Percentiles rank a stretch among this genome's conserved stretches.
Evolutionary conservation across 164 flowering plant genomes (phyloP).

Genomic region (Akebia trifoliata): DNA sequence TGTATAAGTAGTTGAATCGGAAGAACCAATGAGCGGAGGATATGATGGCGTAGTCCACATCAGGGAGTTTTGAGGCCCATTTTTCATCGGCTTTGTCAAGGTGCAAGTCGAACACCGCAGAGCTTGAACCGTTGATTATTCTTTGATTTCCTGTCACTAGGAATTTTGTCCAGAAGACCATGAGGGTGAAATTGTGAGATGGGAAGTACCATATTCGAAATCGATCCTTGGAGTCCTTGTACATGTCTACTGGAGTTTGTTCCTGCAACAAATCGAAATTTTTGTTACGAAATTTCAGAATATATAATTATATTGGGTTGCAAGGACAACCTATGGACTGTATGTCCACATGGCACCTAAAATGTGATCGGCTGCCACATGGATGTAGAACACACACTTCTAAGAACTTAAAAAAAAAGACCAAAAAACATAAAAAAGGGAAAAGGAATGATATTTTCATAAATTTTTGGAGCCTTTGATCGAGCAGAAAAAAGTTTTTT

Average conservation of each 20-base stretch:
- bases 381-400: too few species aligned
- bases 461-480: too few species aligned
- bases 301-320: too few species aligned
- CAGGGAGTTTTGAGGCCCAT: conserved; percentile 24
- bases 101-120: conserved; percentile 24
- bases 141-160: conserved; percentile 24
- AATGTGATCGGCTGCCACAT: too few species aligned
- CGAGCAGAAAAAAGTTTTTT: too few species aligned
- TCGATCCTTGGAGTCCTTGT: conserved; percentile 49
- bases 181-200: conserved; percentile 56
- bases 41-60: conserved; percentile 28
- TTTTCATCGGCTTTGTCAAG: conserved; percentile 26
- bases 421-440: too few species aligned
- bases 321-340: too few species aligned
- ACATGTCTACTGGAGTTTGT: conserved; percentile 26
- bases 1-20: conserved; percentile 20
- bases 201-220: conserved; percentile 62
- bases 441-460: too few species aligned
- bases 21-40: conserved; percentile 46
- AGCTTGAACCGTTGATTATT: conserved; percentile 18
- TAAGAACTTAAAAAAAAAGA: too few species aligned
- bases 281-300: too few species aligned
- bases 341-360: too few species aligned
- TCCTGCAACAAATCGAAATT: conserved; percentile 21
- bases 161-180: conserved; percentile 46